Base-by-base conservation (phyloP, 306 rosid genomes). In the Dicorynia guianensis region DNA sequence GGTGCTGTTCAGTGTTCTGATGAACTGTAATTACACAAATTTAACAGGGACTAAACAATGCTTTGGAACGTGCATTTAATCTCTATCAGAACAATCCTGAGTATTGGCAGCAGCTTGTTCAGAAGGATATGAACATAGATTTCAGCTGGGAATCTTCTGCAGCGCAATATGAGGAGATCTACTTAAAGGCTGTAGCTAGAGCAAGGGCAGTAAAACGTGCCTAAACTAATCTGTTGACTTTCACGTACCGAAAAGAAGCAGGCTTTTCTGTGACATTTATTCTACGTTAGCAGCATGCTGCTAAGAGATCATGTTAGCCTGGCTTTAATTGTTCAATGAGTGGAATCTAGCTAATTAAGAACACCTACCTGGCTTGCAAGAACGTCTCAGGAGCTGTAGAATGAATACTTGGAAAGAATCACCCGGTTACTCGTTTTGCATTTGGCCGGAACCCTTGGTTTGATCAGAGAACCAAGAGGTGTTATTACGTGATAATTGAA, bases 91-190 rank as follows among this genome's bases (percentile, higher is more conserved):
- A 71, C 9, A 72, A 90, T 65, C 97, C 91, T 12, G 77, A 81
- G 43, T 46, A 79, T 33, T 95, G 99, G 99, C 80, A 72, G 75
- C 86, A 83, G 83, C 96, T 95, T 67, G 96, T 95, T 77, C 89
- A 84, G 79, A 92, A 86, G 76, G 97, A 69, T 79, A 95, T 95
- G 97, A 83, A 58, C 56, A 75, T 87, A 67, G 99, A 95, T 83
- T 92, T 92, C 81, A 92, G 99, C 82, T 95, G 99, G 99, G 97
- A 89, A 12, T 69, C 92, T 63, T 90, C 99, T 14, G 87, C 99
- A 6, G 71, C 91, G 7, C 96, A 86, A 74, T 95, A 95, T n/a
- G 99, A 89, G 78, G 97, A 95, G 34, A 93, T 92, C 36, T 95
- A 95, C 84, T 53, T 42, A 18, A 92, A 33, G 76, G 75, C 92